Base-by-base conservation (phyloP, 176 grass and related monocot genomes). In the bread wheat (Triticum aestivum) region DNA sequence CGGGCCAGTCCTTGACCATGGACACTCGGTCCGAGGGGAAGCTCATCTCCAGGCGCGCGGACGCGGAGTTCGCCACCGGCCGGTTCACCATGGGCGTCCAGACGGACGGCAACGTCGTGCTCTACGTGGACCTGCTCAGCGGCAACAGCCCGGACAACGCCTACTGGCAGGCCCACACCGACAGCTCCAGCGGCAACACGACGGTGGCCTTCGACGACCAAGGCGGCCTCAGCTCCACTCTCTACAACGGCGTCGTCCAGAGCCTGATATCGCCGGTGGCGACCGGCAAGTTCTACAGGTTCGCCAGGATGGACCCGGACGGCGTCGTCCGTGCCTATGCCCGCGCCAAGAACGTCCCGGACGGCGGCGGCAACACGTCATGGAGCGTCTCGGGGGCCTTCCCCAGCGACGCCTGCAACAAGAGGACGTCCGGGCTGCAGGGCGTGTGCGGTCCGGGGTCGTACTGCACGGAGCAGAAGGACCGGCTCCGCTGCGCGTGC, bases 41-140 rank as follows among this genome's bases (percentile, higher is more conserved):
- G 74, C 54, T 89, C 56, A 20, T 89, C 49, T 9, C 87, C 42
- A 84, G 41, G 82, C 87, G 75, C 15, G 58, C 54, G 29, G 87
- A 89, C 75, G 0, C 14, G 11, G 82, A 89, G 66, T 89, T 89
- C 76, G 65, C 76, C 82, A 79, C 56, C 11, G 82, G 82, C 8
- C 82, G 82, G 15, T 89, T 89, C 87, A 89, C 30, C 66, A 38
- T 84, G 87, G 87, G 59, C 3, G 15, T 85, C 39, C 87, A 85
- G 76, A 12, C 8, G 3, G 87, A 89, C 59, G 87, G 87, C 58
- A 89, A 89, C 82, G 24, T 85, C 11, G 87, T 89, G 1, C 76
- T 89, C 30, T 84, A 89, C 66, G 32, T 74, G 2, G 76, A 85
- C 33, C 58, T 85, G 58, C 33, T 32, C 56, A 0, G 4, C 2